Evolutionary conservation across 2,329 filamentous ascomycete genomes (phyloP).

Genomic region (Aquanectria penicillioides): DNA sequence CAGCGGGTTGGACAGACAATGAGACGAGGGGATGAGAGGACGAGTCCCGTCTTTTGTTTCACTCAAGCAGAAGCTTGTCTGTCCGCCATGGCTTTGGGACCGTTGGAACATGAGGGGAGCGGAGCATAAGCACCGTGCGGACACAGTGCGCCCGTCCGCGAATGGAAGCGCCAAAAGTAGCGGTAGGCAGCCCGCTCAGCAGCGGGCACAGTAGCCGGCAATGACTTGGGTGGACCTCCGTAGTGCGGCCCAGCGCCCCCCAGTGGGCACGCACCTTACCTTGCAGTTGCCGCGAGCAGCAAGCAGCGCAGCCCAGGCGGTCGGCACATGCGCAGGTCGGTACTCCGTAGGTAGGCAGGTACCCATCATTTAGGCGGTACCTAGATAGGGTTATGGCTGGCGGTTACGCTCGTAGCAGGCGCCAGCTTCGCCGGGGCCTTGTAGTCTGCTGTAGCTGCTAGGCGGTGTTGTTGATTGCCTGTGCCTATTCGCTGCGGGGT

Average conservation of each 20-base stretch:
- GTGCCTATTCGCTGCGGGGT: not conserved
- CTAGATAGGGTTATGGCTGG: too few species aligned
- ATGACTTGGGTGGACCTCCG: too few species aligned
- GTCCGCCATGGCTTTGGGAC: not conserved
- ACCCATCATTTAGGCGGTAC: too few species aligned
- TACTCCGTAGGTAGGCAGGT: too few species aligned
- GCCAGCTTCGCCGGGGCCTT: too few species aligned
- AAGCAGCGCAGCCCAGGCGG: not conserved
- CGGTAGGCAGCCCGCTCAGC: constrained; percentile 6
- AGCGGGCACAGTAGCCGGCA: too few species aligned
- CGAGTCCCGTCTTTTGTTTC: too few species aligned
- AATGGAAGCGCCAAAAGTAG: not conserved
- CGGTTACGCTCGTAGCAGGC: too few species aligned
- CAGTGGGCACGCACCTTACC: constrained; percentile 3
- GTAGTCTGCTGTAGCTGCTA: not conserved
- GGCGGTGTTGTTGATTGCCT: constrained; percentile 7
- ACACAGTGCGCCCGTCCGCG: too few species aligned
- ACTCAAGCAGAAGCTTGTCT: too few species aligned
- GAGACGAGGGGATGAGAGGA: too few species aligned
- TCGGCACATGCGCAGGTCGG: constrained; percentile 8
- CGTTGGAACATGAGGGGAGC: not conserved
- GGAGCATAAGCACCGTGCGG: not conserved
- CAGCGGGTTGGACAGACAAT: too few species aligned
- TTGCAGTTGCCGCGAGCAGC: constrained; percentile 9
- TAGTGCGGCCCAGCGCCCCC: not conserved